Base-by-base conservation (phyloP, 495 filamentous ascomycete species). In the Tuber umbilicatum region DNA sequence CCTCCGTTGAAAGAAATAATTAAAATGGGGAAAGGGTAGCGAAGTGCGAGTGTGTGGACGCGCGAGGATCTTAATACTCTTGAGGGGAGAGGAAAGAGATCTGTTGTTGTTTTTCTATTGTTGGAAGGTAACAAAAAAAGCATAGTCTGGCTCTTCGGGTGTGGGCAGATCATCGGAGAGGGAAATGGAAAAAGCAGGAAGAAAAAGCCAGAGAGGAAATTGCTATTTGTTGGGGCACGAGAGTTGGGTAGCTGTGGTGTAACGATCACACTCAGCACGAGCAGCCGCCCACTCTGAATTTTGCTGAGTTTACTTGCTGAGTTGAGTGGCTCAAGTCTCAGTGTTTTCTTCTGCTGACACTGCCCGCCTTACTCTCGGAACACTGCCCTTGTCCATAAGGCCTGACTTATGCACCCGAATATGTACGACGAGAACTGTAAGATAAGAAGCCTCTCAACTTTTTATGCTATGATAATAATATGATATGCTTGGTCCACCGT, bases 61-160 rank as follows among this genome's bases (percentile, higher is more conserved):
- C 35, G 55, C 35, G 17, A 35, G 55, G 55, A 31, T 35, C 27
- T 35, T 64, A 64, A 35, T 31, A 64, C n/a, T n/a, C n/a, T n/a
- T n/a, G n/a, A 64, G 55, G 55, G 37, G 41, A 69, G 37, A 14
- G 12, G 70, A 70, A 5, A 68, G 70, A 45, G 67, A 45, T 43
- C 50, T 76, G 40, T 27, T 43, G 70, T 70, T 37, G n/a, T n/a
- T 69, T 50, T 45, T 50, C 43, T 31, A 42, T 60, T 69, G 39
- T 40, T 9, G 39, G 39, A 40, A 40, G 39, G 39, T 9, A 40
- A 9, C 0, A 40, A 60, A 42, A 68, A 74, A 37, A 68, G 64
- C 42, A 23, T 31, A 40, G 7, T n/a, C n/a, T n/a, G 9, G 37
- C 43, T 37, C 42, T 60, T 70, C 42, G 9, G 41, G 45, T 16